Evolutionary conservation across 73 alveolate species (phyloP).

Genomic region (Symbiodinium pilosum): DNA sequence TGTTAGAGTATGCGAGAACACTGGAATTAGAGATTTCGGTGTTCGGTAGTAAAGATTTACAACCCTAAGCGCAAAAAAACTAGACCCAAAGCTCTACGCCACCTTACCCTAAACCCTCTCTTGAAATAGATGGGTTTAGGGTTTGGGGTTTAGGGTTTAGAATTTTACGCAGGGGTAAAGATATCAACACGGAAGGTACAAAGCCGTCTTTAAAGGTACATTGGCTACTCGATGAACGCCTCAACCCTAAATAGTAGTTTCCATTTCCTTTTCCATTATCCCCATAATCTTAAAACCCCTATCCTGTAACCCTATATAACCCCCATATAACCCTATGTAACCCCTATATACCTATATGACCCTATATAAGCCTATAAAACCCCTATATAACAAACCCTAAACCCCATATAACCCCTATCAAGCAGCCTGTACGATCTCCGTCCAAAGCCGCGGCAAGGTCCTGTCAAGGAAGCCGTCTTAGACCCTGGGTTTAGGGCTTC

Average conservation of each 20-base stretch:
- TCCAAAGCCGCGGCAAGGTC: slow-evolving; percentile 69
- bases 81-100: too few relatives aligned
- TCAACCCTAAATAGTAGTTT: too few relatives aligned
- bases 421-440: slow-evolving; percentile 70
- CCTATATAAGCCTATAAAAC: too few relatives aligned
- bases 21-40: too few relatives aligned
- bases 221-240: not conserved
- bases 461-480: not conserved
- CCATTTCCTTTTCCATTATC: too few relatives aligned
- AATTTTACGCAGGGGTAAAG: not conserved
- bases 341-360: not conserved
- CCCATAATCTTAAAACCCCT: not conserved
- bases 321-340: not conserved
- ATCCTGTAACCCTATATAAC: not conserved
- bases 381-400: not conserved
- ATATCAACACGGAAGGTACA: not conserved
- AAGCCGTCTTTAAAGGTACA: too few relatives aligned
- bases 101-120: too few relatives aligned
- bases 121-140: not conserved
- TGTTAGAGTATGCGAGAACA: too few relatives aligned
- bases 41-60: too few relatives aligned
- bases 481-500: not conserved
- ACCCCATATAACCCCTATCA: not conserved
- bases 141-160: not conserved
- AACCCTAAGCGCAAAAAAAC: too few relatives aligned